Conservation (phyloP, 345 rosid species). For the Brassica rapa region DNA sequence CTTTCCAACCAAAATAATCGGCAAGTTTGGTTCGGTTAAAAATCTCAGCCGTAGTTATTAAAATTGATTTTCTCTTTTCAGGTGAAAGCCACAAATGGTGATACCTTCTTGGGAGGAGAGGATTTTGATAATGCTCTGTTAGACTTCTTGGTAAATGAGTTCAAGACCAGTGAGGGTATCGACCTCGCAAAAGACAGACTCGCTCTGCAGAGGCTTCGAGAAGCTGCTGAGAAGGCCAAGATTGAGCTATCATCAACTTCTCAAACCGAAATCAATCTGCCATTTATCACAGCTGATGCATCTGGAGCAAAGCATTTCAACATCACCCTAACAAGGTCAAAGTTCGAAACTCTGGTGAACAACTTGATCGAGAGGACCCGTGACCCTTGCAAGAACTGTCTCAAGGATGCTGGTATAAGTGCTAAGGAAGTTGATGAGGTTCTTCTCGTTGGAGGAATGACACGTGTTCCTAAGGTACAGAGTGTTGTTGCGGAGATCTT, state of each 20-base stretch:
- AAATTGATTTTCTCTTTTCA: conserved; percentile 14
- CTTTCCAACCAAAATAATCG: too few relatives aligned
- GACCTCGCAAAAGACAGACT: conserved; percentile 80
- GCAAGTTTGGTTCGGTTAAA: too few relatives aligned
- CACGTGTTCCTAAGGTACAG: conserved; percentile 95
- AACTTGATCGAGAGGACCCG: conserved; percentile 74
- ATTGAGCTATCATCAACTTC: conserved; percentile 84
- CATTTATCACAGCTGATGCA: conserved; percentile 82
- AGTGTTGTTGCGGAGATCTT: conserved; percentile 72
- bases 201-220: conserved; percentile 88
- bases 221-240: conserved; percentile 91
- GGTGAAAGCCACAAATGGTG: conserved; percentile 99
- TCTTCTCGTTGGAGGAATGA: conserved; percentile 92
- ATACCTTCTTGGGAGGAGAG: conserved; percentile 94
- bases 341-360: conserved; percentile 66
- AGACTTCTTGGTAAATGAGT: conserved; percentile 78
- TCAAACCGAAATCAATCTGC: conserved; percentile 83
- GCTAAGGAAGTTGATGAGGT: conserved; percentile 79
- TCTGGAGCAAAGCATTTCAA: conserved; percentile 89
- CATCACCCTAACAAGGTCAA: conserved; percentile 76
- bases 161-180: conserved; percentile 66
- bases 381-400: conserved; percentile 70
- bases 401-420: conserved; percentile 78
- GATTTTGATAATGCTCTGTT: conserved; percentile 83
- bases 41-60: neutral